Percentiles rank a stretch among this genome's conserved stretches.
These are phyloP conservation scores for Camelina laxa DNA, from an alignment of 345 rosid species.

Conservation along the genomic window DNA sequence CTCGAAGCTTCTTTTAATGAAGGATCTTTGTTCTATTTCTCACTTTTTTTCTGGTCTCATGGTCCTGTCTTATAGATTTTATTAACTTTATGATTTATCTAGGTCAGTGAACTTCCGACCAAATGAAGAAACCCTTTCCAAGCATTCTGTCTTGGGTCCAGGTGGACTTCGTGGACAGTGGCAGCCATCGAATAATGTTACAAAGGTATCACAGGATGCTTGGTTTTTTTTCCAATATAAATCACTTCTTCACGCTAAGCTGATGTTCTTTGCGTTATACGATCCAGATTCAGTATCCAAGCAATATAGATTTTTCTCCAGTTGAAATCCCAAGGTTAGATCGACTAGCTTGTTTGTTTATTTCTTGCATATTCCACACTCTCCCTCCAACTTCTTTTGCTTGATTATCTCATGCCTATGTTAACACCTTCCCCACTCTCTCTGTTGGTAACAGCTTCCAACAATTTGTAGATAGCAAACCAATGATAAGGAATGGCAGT, in stretches of 20 bases:
- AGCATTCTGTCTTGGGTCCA: slow-evolving; percentile 92
- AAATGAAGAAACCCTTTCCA: slow-evolving; percentile 82
- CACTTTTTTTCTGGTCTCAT: slow-evolving; percentile 20
- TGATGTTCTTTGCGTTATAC: slow-evolving; percentile 38
- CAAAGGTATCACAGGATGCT: slow-evolving; percentile 52
- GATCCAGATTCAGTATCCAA: slow-evolving; percentile 82
- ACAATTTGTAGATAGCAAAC: slow-evolving; percentile 50
- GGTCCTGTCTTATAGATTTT: slow-evolving; percentile 17
- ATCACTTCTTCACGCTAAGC: slow-evolving; percentile 27
- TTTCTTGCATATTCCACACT: not conserved
- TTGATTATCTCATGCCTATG: slow-evolving; percentile 7
- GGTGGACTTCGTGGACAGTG: slow-evolving; percentile 78
- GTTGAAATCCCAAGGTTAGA: slow-evolving; percentile 83
- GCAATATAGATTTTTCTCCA: slow-evolving; percentile 75
- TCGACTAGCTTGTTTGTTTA: slow-evolving; percentile 21
- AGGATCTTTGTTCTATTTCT: slow-evolving; percentile 6
- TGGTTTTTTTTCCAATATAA: not conserved
- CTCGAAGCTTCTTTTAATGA: not conserved
- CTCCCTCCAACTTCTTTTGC: not conserved
- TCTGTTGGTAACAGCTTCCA: slow-evolving; percentile 53
- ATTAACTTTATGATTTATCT: slow-evolving; percentile 32
- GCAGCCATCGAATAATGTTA: slow-evolving; percentile 73
- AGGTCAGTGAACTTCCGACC: slow-evolving; percentile 76
- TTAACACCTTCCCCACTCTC: slow-evolving; percentile 4
- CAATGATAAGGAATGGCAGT: slow-evolving; percentile 45